Conservation (phyloP, 1,139 yeast species). For the Eremothecium coryli region DNA sequence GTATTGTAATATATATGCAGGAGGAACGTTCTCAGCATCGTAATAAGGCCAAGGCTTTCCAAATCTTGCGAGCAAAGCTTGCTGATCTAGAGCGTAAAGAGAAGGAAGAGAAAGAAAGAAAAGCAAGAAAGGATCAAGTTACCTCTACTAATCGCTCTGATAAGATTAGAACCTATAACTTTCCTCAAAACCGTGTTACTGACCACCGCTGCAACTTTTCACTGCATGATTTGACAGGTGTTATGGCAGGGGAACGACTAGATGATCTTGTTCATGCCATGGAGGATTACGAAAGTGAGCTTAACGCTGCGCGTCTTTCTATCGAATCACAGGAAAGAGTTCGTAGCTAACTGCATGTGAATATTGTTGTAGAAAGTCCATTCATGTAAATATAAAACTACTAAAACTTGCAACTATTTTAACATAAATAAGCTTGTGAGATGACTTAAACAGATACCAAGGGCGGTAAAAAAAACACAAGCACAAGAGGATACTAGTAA, state of each 20-base stretch:
- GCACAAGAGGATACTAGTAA: no score
- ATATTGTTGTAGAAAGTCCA: no score
- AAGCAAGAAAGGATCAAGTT: slow-evolving; percentile 72
- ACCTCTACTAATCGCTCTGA: slow-evolving; percentile 85
- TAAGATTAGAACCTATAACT: slow-evolving; percentile 87
- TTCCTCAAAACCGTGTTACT: slow-evolving; percentile 83
- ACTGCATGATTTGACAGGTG: slow-evolving; percentile 69
- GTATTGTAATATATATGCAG: slow-evolving; percentile 81
- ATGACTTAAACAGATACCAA: no score
- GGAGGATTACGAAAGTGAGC: slow-evolving; percentile 39
- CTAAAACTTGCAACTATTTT: no score
- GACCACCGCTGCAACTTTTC: slow-evolving; percentile 86
- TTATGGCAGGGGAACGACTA: slow-evolving; percentile 63
- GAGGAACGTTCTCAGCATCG: slow-evolving; percentile 93
- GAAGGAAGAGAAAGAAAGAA: slow-evolving; percentile 55
- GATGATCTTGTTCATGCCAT: slow-evolving; percentile 54
- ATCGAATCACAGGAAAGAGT: no score
- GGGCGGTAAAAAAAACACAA: no score
- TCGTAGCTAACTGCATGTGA: no score
- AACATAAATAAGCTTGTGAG: no score
- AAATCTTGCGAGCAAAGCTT: slow-evolving; percentile 68
- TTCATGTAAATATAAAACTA: no score
- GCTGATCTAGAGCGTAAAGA: slow-evolving; percentile 72
- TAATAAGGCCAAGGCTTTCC: slow-evolving; percentile 90
- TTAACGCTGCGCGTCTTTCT: slow-evolving; percentile 37